Conservation (phyloP, 2,329 filamentous ascomycete genomes). For the Aulographum hederae region DNA sequence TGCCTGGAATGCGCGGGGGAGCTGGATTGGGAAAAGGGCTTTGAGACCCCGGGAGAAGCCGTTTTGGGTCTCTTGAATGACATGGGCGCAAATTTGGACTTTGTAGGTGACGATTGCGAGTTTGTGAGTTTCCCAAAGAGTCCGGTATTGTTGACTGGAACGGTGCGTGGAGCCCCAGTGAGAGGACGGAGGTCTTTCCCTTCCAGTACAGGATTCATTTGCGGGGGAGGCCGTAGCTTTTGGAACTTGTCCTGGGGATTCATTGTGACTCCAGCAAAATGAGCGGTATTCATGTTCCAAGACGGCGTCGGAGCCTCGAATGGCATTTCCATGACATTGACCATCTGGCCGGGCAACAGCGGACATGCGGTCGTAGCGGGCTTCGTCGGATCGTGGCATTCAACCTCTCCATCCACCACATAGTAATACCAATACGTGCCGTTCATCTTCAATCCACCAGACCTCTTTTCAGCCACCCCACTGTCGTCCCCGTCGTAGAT, state of each 20-base stretch:
- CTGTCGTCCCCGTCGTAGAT: conserved; percentile 55
- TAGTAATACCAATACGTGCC: conserved; percentile 91
- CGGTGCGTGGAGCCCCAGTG: too few relatives aligned
- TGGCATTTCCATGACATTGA: conserved; percentile 74
- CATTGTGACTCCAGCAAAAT: conserved; percentile 51
- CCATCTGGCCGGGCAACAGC: conserved; percentile 67
- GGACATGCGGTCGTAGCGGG: conserved; percentile 67
- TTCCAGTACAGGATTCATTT: too few relatives aligned
- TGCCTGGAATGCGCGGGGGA: too few relatives aligned
- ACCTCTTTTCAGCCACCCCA: conserved; percentile 36
- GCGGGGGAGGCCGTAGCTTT: conserved; percentile 42
- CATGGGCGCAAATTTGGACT: too few relatives aligned
- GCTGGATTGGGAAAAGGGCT: too few relatives aligned
- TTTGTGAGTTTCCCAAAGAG: too few relatives aligned
- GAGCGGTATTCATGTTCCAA: conserved; percentile 22
- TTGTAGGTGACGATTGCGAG: too few relatives aligned
- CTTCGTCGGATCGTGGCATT: conserved; percentile 54
- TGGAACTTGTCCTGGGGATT: conserved; percentile 60
- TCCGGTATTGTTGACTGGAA: too few relatives aligned
- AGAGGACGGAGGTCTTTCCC: too few relatives aligned
- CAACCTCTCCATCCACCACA: conserved; percentile 58
- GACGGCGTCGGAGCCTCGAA: conserved; percentile 27
- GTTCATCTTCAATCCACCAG: conserved; percentile 78
- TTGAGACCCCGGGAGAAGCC: too few relatives aligned
- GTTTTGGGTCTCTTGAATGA: too few relatives aligned